Percentiles rank a stretch among this genome's conserved stretches.
These are phyloP conservation scores for Cinnamomum micranthum DNA, from an alignment of 164 flowering plant genomes.

Conservation along the genomic window DNA sequence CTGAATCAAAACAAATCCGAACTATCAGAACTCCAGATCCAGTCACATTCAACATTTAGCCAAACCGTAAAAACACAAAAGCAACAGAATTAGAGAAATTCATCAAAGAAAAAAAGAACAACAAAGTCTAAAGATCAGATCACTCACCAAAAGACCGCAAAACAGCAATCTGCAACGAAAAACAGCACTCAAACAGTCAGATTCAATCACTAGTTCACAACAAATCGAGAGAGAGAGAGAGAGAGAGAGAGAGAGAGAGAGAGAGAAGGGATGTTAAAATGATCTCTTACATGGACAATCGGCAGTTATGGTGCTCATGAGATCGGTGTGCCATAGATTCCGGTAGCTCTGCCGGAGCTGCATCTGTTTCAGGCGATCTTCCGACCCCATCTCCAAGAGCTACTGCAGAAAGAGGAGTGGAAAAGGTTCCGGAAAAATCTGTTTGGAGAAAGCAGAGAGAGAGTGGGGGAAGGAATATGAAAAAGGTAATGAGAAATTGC, in stretches of 20 bases:
- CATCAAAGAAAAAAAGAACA: not conserved
- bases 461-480: not conserved
- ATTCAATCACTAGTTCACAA: not conserved
- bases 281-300: slow-evolving; percentile 61
- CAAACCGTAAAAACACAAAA: not conserved
- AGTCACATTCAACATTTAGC: not conserved
- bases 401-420: not conserved
- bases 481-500: not conserved
- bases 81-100: not conserved
- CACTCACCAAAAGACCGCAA: slow-evolving; percentile 37
- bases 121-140: not conserved
- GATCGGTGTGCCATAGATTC: slow-evolving; percentile 89
- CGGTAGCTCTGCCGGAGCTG: slow-evolving; percentile 67
- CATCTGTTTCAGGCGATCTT: slow-evolving; percentile 59
- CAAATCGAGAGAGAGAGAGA: not conserved
- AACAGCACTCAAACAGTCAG: not conserved
- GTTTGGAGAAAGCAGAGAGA: not conserved
- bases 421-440: not conserved
- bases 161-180: slow-evolving; percentile 42
- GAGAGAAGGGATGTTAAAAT: slow-evolving; percentile 6
- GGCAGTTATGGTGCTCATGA: slow-evolving; percentile 52
- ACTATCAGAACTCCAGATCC: not conserved
- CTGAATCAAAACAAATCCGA: not conserved
- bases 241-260: not conserved
- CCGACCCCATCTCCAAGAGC: slow-evolving; percentile 21